phyloP scores from a whole-genome alignment of 2,329 filamentous ascomycete species.

The Arthrobotrys conoides region DNA sequence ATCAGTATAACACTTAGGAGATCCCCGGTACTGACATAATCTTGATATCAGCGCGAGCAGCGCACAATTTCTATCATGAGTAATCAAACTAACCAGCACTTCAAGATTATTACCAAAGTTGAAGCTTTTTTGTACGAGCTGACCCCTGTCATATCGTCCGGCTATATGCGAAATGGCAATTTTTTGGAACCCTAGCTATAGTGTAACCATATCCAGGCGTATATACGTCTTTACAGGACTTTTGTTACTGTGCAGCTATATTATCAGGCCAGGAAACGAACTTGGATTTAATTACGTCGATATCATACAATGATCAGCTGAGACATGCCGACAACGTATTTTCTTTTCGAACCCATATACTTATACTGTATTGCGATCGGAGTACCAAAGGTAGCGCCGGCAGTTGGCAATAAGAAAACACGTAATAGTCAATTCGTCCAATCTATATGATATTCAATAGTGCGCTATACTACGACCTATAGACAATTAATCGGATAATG shows the following conservation, averaged over 20 bases:
- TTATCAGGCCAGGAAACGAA: not conserved
- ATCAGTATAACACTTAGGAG: not conserved
- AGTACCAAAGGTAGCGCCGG: not conserved
- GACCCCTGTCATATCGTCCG: not conserved
- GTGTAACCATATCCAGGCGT: not conserved
- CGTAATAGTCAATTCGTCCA: too few relatives aligned
- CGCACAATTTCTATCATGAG: not conserved
- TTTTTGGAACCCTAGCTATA: not conserved
- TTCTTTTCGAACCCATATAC: too few relatives aligned
- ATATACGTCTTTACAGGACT: too few relatives aligned
- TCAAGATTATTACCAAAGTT: not conserved
- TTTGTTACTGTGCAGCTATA: not conserved
- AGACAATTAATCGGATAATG: not conserved
- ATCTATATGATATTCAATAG: too few relatives aligned
- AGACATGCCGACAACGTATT: not conserved
- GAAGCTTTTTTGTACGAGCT: not conserved
- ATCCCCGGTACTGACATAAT: not conserved
- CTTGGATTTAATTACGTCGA: not conserved
- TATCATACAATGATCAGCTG: constrained; percentile 10
- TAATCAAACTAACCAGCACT: constrained; percentile 4
- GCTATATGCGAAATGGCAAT: not conserved
- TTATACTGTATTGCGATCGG: not conserved
- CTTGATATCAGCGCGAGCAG: not conserved
- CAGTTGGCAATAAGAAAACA: not conserved
- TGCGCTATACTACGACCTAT: too few relatives aligned